Base-by-base conservation (phyloP, 805 yeast species). In the Cyberlindnera suaveolens region DNA sequence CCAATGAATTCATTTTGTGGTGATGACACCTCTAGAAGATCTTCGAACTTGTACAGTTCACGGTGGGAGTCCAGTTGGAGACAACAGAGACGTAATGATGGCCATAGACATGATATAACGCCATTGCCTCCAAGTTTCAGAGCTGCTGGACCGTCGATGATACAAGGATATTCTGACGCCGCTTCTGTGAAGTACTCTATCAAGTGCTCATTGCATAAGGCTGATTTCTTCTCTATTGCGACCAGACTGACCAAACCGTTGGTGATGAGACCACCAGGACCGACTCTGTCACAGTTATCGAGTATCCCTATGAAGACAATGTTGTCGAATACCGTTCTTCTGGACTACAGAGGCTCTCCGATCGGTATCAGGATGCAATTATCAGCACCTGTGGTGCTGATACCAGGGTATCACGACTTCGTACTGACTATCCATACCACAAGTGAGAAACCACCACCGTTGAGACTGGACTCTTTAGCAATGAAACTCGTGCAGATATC, bases 1-100 rank as follows among this genome's bases (percentile, higher is more conserved):
- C 54, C 57, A 4, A 20, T 41, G 13, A 43, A 64, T 63, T 43
- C 75, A 66, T 57, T 62, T 53, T 50, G 64, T 43, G 52, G 54
- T 10, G 52, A 49, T 35, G 41, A 38, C 2, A 18, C 16, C 13
- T 31, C 48, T 0, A 47, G 42, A 26, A 35, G 34, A 30, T 34
- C 39, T 9, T 51, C 60, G 2, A 52, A 55, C 20, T 17, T 51
- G 6, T 44, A 34, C 30, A 42, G 34, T 1, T 50, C 56, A 1
- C 13, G 36, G 9, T 45, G 40, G 10, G 60, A 55, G 17, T 37
- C 41, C n/a, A 43, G 49, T 3, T 44, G 35, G 36, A 35, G 43
- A 20, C 23, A 42, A 9, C 44, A 44, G 26, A 42, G 26, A 9
- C 34, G 33, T 5, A 26, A 34, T 13, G 41, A 37, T 31, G 14